Percentiles rank a stretch among this genome's conserved stretches.
These are phyloP conservation scores for Ochromonas danica DNA, from an alignment of 108 stramenopile genomes.

Conservation along the genomic window DNA sequence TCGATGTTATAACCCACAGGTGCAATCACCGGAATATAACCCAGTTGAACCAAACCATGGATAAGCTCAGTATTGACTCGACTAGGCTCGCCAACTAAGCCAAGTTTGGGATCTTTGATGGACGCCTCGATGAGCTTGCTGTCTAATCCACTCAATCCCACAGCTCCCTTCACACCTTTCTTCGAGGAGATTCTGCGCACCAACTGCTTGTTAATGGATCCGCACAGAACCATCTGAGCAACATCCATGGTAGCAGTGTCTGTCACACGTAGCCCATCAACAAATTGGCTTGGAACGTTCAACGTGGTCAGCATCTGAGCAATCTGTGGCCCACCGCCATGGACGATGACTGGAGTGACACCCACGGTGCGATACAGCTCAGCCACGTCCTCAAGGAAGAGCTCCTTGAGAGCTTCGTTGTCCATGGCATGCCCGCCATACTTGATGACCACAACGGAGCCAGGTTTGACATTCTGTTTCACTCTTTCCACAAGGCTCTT, in stretches of 20 bases:
- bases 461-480: neutral
- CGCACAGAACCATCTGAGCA: slow-evolving; percentile 95
- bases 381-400: slow-evolving; percentile 76
- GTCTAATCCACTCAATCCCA: slow-evolving; percentile 85
- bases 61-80: slow-evolving; percentile 74
- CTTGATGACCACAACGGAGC: slow-evolving; percentile 40
- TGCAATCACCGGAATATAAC: slow-evolving; percentile 85
- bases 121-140: slow-evolving; percentile 60
- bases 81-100: slow-evolving; percentile 83
- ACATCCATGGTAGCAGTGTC: slow-evolving; percentile 82
- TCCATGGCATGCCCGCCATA: slow-evolving; percentile 83
- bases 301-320: slow-evolving; percentile 73
- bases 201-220: slow-evolving; percentile 86
- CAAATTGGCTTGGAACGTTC: slow-evolving; percentile 74
- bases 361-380: slow-evolving; percentile 71
- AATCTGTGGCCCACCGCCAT: slow-evolving; percentile 92
- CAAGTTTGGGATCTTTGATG: slow-evolving; percentile 68
- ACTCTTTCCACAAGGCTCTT: neutral
- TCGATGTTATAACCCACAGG: slow-evolving; percentile 83
- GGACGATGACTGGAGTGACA: slow-evolving; percentile 79
- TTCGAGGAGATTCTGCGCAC: slow-evolving; percentile 61
- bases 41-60: slow-evolving; percentile 66
- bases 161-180: slow-evolving; percentile 48
- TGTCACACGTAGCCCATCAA: slow-evolving; percentile 81
- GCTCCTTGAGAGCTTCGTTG: slow-evolving; percentile 69